A percentile compares a stretch with the other conserved stretches of the same genome.
Evolutionary conservation across 768 basidiomycete genomes (phyloP).

Genomic region (Lactarius trivialis): DNA sequence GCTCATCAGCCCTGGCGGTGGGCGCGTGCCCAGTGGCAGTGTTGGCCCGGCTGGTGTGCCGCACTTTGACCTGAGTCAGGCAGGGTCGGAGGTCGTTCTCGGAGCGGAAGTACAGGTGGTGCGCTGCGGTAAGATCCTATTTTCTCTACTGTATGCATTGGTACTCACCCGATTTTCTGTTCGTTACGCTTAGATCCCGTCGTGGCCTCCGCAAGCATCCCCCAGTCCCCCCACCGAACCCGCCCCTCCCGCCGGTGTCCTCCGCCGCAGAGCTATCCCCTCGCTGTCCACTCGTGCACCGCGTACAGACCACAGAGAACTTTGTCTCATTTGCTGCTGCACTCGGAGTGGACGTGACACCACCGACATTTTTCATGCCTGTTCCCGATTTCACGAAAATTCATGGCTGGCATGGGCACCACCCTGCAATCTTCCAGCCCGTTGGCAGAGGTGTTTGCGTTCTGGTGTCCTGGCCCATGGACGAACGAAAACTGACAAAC

Average conservation of each 20-base stretch:
- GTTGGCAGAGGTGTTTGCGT: background rate
- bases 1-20: conserved; percentile 31
- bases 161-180: background rate
- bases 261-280: background rate
- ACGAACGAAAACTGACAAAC: conserved; percentile 12
- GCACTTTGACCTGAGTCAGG: background rate
- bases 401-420: conserved; percentile 1
- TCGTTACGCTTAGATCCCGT: conserved; percentile 6
- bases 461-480: conserved; percentile 1
- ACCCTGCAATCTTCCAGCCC: conserved; percentile 3
- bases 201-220: conserved; percentile 21
- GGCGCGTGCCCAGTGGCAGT: conserved; percentile 19
- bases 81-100: conserved; percentile 3
- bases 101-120: conserved; percentile 15
- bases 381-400: conserved; percentile 9
- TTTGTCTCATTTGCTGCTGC: background rate
- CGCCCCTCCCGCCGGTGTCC: conserved; percentile 6
- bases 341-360: background rate
- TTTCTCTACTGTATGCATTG: background rate
- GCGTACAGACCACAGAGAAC: conserved; percentile 16
- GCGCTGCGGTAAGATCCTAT: conserved; percentile 15
- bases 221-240: conserved; percentile 18
- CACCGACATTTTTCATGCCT: background rate
- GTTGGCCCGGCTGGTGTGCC: background rate
- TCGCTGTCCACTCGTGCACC: conserved; percentile 15